phyloP scores from a whole-genome alignment of 2,329 filamentous ascomycete genomes.

The Trichoderma sp. region DNA sequence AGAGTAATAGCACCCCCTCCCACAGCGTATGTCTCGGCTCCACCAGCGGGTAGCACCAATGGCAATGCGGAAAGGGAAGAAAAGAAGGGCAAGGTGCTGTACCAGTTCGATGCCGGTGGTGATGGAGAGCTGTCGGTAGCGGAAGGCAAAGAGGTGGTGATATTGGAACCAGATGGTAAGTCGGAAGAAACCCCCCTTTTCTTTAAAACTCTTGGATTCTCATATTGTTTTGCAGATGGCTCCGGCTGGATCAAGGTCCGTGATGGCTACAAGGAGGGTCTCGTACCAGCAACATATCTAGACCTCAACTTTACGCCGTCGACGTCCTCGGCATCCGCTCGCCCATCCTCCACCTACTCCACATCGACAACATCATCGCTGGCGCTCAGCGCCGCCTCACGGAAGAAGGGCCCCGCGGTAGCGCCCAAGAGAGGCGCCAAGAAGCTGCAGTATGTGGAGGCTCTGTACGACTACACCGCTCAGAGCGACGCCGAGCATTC shows the following conservation, averaged over 20 bases:
- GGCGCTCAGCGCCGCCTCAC: slow-evolving; percentile 40
- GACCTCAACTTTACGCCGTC: slow-evolving; percentile 54
- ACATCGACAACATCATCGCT: slow-evolving; percentile 53
- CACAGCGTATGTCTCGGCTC: slow-evolving; percentile 69
- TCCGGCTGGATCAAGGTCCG: slow-evolving; percentile 89
- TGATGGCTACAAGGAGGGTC: slow-evolving; percentile 69
- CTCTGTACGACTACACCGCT: slow-evolving; percentile 86
- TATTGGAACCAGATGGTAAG: slow-evolving; percentile 87
- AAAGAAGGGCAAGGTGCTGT: slow-evolving; percentile 83
- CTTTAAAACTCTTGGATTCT: neutral
- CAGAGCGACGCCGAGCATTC: slow-evolving; percentile 82
- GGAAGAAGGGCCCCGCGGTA: slow-evolving; percentile 89
- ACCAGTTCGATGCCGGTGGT: slow-evolving; percentile 75
- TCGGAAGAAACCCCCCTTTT: slow-evolving; percentile 21
- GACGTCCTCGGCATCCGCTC: slow-evolving; percentile 45
- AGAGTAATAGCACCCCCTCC: slow-evolving; percentile 87
- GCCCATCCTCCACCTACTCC: slow-evolving; percentile 74
- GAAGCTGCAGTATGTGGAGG: slow-evolving; percentile 90
- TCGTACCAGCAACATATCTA: slow-evolving; percentile 84
- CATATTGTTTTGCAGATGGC: slow-evolving; percentile 60
- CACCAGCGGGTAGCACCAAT: slow-evolving; percentile 52
- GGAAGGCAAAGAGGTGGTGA: slow-evolving; percentile 72
- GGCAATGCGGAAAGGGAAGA: slow-evolving; percentile 38
- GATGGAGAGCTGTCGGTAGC: slow-evolving; percentile 78
- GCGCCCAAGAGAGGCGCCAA: slow-evolving; percentile 88